Evolutionary conservation across 1,284 basidiomycete genomes (phyloP).

Genomic region (Malassezia caprae): DNA sequence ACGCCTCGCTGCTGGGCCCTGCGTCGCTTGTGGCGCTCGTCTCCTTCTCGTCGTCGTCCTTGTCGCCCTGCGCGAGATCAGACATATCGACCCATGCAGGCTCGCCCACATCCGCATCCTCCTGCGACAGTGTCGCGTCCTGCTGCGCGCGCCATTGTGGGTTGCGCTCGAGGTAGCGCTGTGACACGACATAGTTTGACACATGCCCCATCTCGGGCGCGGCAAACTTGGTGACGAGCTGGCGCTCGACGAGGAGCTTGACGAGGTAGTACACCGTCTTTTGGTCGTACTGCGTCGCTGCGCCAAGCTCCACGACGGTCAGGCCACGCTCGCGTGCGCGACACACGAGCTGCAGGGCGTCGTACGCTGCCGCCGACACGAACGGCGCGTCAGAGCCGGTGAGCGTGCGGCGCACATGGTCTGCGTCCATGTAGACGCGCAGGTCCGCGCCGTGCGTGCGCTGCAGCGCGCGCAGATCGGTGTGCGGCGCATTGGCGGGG

Average conservation of each 20-base stretch:
- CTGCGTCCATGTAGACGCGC: slow-evolving; percentile 63
- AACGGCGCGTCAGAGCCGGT: slow-evolving; percentile 72
- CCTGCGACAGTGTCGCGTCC: slow-evolving; percentile 10
- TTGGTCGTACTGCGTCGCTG: slow-evolving; percentile 70
- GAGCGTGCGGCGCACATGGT: slow-evolving; percentile 64
- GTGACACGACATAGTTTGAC: slow-evolving; percentile 25
- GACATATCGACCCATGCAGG: slow-evolving; percentile 5
- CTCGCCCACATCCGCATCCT: not conserved
- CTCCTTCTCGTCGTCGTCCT: slow-evolving; percentile 10
- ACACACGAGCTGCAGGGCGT: slow-evolving; percentile 72
- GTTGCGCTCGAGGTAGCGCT: slow-evolving; percentile 21
- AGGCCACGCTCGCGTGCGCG: slow-evolving; percentile 66
- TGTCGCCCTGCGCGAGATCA: not conserved
- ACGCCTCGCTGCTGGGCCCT: slow-evolving; percentile 17
- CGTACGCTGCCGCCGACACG: slow-evolving; percentile 70
- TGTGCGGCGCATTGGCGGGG: slow-evolving; percentile 14
- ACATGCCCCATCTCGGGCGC: slow-evolving; percentile 33
- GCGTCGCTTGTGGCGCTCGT: slow-evolving; percentile 6
- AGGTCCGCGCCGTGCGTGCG: slow-evolving; percentile 51
- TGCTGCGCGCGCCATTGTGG: slow-evolving; percentile 26
- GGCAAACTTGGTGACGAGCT: slow-evolving; percentile 23
- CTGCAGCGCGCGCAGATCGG: slow-evolving; percentile 51
- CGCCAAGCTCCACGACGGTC: slow-evolving; percentile 66
- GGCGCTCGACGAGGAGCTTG: slow-evolving; percentile 27
- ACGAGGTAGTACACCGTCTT: slow-evolving; percentile 65